These are phyloP conservation scores for Dittrichia graveolens DNA, from an alignment of 129 eudicot species.

Conservation along the genomic window DNA sequence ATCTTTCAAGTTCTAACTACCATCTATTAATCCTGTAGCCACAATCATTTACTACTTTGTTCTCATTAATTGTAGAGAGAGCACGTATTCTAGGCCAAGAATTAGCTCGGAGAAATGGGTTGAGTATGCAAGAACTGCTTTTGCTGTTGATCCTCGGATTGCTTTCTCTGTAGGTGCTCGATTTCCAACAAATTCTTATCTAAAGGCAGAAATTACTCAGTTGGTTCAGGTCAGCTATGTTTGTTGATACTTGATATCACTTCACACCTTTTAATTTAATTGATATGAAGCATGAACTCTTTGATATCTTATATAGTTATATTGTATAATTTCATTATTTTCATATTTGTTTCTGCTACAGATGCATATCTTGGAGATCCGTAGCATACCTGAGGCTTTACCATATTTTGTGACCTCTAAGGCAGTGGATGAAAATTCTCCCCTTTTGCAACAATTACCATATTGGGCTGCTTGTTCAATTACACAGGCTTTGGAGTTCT, in stretches of 20 bases:
- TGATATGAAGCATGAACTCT: no score
- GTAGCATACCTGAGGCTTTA: slow-evolving; percentile 86
- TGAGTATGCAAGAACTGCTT: slow-evolving; percentile 87
- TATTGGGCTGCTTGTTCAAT: slow-evolving; percentile 99
- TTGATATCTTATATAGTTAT: no score
- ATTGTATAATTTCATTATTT: slow-evolving; percentile 11
- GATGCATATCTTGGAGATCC: slow-evolving; percentile 94
- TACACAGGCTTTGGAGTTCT: slow-evolving; percentile 91
- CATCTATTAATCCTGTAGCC: no score
- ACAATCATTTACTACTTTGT: slow-evolving; percentile 13
- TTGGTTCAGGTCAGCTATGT: slow-evolving; percentile 73
- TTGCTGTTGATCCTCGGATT: slow-evolving; percentile 92
- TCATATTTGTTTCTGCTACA: slow-evolving; percentile 36
- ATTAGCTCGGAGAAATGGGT: slow-evolving; percentile 84
- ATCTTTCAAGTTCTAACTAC: background rate
- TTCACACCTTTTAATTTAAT: background rate
- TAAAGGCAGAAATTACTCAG: slow-evolving; percentile 74
- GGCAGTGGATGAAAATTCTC: slow-evolving; percentile 86
- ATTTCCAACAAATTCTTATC: slow-evolving; percentile 72
- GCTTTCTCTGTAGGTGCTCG: slow-evolving; percentile 81
- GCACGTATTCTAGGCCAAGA: slow-evolving; percentile 50
- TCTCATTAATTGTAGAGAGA: slow-evolving; percentile 53
- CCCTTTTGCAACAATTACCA: slow-evolving; percentile 88
- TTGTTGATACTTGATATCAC: slow-evolving; percentile 10
- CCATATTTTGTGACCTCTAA: slow-evolving; percentile 91